Base-by-base conservation (phyloP, 2,329 filamentous ascomycete species). In the Colletotrichum eremochloae region DNA sequence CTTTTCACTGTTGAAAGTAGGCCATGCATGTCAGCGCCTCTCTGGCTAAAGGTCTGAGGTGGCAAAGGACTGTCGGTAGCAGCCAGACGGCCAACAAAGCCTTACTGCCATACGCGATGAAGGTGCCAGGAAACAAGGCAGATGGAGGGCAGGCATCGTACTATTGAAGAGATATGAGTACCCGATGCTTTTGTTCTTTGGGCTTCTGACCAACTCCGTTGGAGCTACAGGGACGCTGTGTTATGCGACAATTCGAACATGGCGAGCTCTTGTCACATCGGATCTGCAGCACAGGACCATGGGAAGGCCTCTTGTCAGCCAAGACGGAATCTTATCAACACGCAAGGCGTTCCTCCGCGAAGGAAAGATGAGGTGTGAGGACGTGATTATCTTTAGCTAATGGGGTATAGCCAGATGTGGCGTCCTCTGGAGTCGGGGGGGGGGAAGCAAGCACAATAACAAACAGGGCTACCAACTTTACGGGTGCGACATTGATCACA, bases 161-260 rank as follows among this genome's bases (percentile, higher is more conserved):
- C 88, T 90, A 90, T 84, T 90, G 88, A 55, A 87, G 88, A 2
- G 88, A 89, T 71, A 90, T 90, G 74, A 90, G 81, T 50, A 90
- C 88, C 64, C 88, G 82, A 76, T 89, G 87, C 52, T 87, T 83
- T 56, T 83, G 81, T 76, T 89, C 87, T 77, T 86, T 88, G 36
- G 87, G 86, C 71, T 86, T 85, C 76, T 89, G 87, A 9, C 86
- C 86, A 15, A 83, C 80, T 4, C 88, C 87, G 0, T 86, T 88
- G 5, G 87, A 89, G 70, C 86, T 88, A 76, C 88, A 90, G 15
- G 82, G 76, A 11, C 88, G 82, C 73, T 85, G 86, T 38, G 87
- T 86, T 33, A 84, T 87, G 44, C 85, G 84, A 76, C 88, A 90
- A 75, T 89, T 90, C 64, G 87, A 86, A 77, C 88, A 90, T 36